These are phyloP conservation scores for Podaxis sp. DNA, from an alignment of 768 basidiomycete genomes.

Conservation along the genomic window DNA sequence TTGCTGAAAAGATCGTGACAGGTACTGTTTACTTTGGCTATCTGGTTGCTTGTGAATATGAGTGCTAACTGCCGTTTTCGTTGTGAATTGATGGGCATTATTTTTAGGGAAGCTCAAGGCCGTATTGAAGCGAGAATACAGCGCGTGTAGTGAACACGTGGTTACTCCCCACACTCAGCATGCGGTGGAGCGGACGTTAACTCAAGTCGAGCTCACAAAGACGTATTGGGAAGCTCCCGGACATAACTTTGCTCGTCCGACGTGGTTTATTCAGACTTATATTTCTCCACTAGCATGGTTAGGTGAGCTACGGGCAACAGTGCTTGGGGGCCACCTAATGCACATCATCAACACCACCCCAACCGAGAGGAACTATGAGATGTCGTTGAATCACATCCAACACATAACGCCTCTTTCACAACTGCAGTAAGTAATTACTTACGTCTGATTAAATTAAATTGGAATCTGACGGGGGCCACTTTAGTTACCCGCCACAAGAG, in stretches of 20 bases:
- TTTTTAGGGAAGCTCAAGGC: neutral
- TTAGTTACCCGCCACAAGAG: too few species aligned
- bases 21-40: neutral
- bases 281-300: neutral
- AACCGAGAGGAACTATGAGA: neutral
- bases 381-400: neutral
- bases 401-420: neutral
- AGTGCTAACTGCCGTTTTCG: neutral
- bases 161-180: neutral
- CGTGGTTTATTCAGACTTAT: neutral
- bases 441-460: too few species aligned
- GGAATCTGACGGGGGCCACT: too few species aligned
- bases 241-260: neutral
- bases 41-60: too few species aligned
- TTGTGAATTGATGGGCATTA: neutral
- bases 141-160: neutral
- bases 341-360: neutral
- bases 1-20: neutral
- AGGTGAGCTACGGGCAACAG: neutral
- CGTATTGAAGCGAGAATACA: neutral
- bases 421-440: too few species aligned
- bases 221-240: neutral
- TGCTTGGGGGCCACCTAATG: neutral
- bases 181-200: neutral
- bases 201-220: neutral